phyloP scores from a whole-genome alignment of 1,139 yeast genomes.

The Geotrichum australiense region DNA sequence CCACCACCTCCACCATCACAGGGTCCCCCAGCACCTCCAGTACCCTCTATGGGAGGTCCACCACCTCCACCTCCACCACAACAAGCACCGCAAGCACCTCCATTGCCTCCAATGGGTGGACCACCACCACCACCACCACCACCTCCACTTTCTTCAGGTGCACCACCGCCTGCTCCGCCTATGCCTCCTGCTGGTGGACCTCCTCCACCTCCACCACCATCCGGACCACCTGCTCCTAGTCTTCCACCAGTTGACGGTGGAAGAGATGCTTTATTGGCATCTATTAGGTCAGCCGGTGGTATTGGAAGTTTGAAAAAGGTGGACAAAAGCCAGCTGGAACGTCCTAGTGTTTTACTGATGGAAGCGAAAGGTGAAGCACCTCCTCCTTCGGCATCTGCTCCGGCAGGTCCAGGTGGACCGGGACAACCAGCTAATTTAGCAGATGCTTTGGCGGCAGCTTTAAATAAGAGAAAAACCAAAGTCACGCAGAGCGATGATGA shows the following conservation, averaged over 20 bases:
- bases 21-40: conserved; percentile 24
- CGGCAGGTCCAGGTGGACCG: conserved; percentile 35
- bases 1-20: conserved; percentile 30
- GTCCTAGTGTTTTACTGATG: conserved; percentile 63
- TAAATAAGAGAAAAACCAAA: conserved; percentile 71
- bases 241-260: conserved; percentile 45
- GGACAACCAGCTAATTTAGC: conserved; percentile 60
- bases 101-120: conserved; percentile 33
- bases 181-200: conserved; percentile 26
- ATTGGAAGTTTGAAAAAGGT: conserved; percentile 40
- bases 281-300: conserved; percentile 76
- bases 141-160: conserved; percentile 20
- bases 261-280: conserved; percentile 78
- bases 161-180: conserved; percentile 19
- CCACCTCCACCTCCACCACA: conserved; percentile 33
- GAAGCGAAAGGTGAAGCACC: conserved; percentile 61
- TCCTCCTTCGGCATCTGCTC: conserved; percentile 21
- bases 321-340: conserved; percentile 77
- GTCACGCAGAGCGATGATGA: conserved; percentile 84
- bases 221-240: conserved; percentile 32
- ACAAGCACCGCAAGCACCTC: conserved; percentile 27
- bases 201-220: conserved; percentile 34
- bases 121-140: conserved; percentile 37
- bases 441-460: conserved; percentile 82
- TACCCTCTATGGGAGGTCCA: conserved; percentile 26